Base-by-base conservation (phyloP, 2,329 filamentous ascomycete species). In the Fusarium sp. region DNA sequence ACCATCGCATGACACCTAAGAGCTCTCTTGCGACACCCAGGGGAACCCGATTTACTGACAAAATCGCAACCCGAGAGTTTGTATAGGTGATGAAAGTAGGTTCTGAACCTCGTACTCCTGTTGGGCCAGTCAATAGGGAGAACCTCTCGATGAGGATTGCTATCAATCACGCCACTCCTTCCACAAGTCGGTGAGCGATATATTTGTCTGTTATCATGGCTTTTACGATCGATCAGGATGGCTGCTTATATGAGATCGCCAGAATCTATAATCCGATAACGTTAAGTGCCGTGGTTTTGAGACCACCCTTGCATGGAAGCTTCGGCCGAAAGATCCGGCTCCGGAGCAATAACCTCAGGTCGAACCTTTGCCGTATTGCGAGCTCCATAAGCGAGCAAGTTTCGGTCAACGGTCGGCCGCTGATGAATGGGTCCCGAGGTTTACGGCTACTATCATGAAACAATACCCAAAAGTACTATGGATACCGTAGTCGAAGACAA, bases 351-450 rank as follows among this genome's bases (percentile, higher is more conserved):
- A 28, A 28, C 25, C 28, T 34, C 28, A n/a, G 31, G 21, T 28
- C n/a, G 21, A 28, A 50, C 21, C 25, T 12, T 34, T 30, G 11
- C 45, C 19, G 26, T 19, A 9, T 19, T 39, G 16, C 34, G 11
- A 4, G 18, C 45, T 21, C 46, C 54, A 52, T 30, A n/a, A 11
- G 8, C 12, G 26, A 42, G n/a, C 6, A 52, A 53, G 25, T 25
- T 58, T 57, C 26, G 37, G 45, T 41, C 54, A 57, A 57, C 54
- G 45, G 54, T 52, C 46, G 42, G 52, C 52, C 42, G 52, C 42
- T 25, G 28, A n/a, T 19, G n/a, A 41, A n/a, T 41, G 37, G 45
- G 46, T 21, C 26, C 54, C 54, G 45, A 43, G 45, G 43, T 18
- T 26, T 12, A 30, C 19, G 41, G 21, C 21, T 23, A 16, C 18